Conservation (phyloP, 1,139 yeast species). For the Kodamaea derodonti region DNA sequence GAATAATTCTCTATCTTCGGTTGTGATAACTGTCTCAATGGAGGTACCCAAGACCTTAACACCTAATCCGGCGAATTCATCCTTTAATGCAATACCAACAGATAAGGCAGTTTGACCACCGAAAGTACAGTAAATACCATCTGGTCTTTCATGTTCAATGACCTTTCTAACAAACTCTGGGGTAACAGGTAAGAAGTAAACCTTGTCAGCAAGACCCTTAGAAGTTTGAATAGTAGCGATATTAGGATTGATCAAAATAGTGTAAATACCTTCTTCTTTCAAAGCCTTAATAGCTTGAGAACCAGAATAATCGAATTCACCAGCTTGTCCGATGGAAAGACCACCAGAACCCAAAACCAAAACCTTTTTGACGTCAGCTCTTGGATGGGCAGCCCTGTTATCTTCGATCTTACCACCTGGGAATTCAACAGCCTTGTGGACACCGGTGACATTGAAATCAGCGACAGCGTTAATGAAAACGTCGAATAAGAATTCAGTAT, state of each 20-base stretch:
- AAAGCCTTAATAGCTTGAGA: conserved; percentile 92
- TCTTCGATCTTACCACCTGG: conserved; percentile 85
- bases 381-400: conserved; percentile 68
- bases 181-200: conserved; percentile 93
- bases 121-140: conserved; percentile 93
- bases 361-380: conserved; percentile 85
- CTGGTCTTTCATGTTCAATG: conserved; percentile 91
- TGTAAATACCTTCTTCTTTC: conserved; percentile 95
- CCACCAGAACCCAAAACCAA: conserved; percentile 98
- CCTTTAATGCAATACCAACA: conserved; percentile 94
- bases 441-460: conserved; percentile 53
- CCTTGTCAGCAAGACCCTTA: conserved; percentile 95
- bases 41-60: conserved; percentile 96
- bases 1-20: conserved; percentile 96
- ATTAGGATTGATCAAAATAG: conserved; percentile 93
- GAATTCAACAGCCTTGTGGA: conserved; percentile 71
- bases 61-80: conserved; percentile 87
- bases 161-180: conserved; percentile 96
- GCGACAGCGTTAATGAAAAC: conserved; percentile 82
- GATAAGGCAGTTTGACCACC: conserved; percentile 98
- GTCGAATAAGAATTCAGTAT: conserved; percentile 95
- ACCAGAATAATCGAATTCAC: conserved; percentile 98
- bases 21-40: conserved; percentile 90
- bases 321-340: conserved; percentile 98
- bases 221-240: conserved; percentile 99